phyloP scores from a whole-genome alignment of 192 early-diverging fungal species.

The Coemansia sp. region DNA sequence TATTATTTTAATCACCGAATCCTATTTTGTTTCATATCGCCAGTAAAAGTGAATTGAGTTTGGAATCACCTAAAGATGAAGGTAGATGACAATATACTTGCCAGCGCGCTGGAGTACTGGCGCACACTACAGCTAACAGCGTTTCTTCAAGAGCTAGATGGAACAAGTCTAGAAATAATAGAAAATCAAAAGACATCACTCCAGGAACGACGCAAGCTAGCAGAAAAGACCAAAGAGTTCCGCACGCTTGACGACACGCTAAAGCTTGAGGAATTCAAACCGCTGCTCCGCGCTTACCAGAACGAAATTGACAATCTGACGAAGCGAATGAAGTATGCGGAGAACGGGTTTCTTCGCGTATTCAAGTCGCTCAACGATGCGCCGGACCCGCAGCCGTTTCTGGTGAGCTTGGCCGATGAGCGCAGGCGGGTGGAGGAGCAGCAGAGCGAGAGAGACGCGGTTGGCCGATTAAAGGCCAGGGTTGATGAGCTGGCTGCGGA shows the following conservation, averaged over 20 bases:
- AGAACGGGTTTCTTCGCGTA: conserved; percentile 76
- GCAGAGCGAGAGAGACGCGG: conserved; percentile 14
- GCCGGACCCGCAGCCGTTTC: conserved; percentile 78
- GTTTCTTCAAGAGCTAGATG: conserved; percentile 75
- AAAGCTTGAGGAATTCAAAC: conserved; percentile 77
- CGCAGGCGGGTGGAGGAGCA: conserved; percentile 4
- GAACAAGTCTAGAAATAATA: conserved; percentile 73
- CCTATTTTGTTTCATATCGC: background rate
- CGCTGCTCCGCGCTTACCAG: conserved; percentile 83
- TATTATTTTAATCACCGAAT: background rate
- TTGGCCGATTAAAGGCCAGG: conserved; percentile 29
- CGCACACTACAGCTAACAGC: conserved; percentile 62
- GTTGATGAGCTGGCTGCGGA: conserved; percentile 55
- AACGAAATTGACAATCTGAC: conserved; percentile 89
- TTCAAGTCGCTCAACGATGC: conserved; percentile 81
- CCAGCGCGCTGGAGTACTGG: conserved; percentile 51
- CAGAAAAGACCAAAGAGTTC: conserved; percentile 91
- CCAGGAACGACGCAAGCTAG: conserved; percentile 75
- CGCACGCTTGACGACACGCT: conserved; percentile 74
- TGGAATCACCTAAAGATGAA: conserved; percentile 6
- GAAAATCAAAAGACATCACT: conserved; percentile 83
- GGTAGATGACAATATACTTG: conserved; percentile 30
- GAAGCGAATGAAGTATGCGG: conserved; percentile 78
- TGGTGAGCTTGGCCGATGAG: conserved; percentile 55
- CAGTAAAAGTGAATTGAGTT: background rate